Evolutionary conservation across 768 basidiomycete species (phyloP).

Genomic region (Kwoniella heveanensis): DNA sequence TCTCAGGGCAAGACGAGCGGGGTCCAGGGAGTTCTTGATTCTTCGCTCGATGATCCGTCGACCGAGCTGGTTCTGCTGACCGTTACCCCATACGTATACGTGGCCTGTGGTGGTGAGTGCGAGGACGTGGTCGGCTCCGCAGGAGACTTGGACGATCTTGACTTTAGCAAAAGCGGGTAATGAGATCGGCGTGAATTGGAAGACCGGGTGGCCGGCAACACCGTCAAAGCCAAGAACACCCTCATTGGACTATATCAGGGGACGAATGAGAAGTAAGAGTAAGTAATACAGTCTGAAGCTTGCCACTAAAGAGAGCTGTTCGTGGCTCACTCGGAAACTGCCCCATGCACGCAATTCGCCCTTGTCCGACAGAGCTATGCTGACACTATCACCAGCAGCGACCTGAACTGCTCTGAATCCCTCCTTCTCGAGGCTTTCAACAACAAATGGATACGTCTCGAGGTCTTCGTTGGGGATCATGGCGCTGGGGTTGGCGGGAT

Average conservation of each 20-base stretch:
- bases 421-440: constrained; percentile 68
- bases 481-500: constrained; percentile 51
- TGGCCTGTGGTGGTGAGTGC: constrained; percentile 84
- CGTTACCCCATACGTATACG: constrained; percentile 86
- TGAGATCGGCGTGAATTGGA: constrained; percentile 57
- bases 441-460: constrained; percentile 58
- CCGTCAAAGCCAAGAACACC: constrained; percentile 55
- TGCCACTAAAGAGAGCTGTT: too few species aligned
- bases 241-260: constrained; percentile 54
- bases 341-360: constrained; percentile 87
- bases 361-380: constrained; percentile 74
- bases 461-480: constrained; percentile 55
- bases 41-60: constrained; percentile 84
- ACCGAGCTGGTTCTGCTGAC: constrained; percentile 87
- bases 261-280: too few species aligned
- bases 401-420: constrained; percentile 81
- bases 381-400: constrained; percentile 83
- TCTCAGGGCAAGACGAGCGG: constrained; percentile 81
- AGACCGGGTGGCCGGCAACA: constrained; percentile 44
- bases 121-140: constrained; percentile 85
- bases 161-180: constrained; percentile 52
- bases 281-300: too few species aligned
- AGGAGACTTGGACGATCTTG: constrained; percentile 68
- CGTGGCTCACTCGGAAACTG: constrained; percentile 75
- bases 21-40: constrained; percentile 83